A percentile compares a stretch with the other conserved stretches of the same genome.
phyloP scores from a whole-genome alignment of 768 basidiomycete species.

The Rhizopogon rudus region DNA sequence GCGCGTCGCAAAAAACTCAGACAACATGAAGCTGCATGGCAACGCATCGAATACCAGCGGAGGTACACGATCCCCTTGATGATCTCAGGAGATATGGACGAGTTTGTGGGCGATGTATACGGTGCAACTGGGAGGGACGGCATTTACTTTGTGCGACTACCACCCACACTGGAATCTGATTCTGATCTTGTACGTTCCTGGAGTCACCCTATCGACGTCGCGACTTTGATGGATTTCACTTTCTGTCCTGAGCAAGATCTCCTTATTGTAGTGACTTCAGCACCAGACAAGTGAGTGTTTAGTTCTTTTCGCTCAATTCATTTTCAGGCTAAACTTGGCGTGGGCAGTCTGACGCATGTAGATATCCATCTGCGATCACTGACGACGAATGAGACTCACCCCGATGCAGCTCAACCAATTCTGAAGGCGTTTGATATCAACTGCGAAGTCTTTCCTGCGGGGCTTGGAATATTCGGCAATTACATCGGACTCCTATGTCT shows the following conservation, averaged over 20 bases:
- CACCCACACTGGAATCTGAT: too few relatives aligned
- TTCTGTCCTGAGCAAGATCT: slow-evolving; percentile 55
- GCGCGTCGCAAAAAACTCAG: slow-evolving; percentile 33
- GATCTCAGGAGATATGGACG: slow-evolving; percentile 44
- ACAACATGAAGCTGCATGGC: slow-evolving; percentile 46
- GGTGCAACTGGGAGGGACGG: slow-evolving; percentile 38
- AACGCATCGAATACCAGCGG: slow-evolving; percentile 34
- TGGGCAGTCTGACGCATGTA: slow-evolving; percentile 32
- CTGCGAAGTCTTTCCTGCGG: slow-evolving; percentile 22
- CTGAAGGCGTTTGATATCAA: slow-evolving; percentile 11
- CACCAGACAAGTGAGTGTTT: slow-evolving; percentile 33
- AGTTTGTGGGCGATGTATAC: slow-evolving; percentile 47
- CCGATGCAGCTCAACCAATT: slow-evolving; percentile 34
- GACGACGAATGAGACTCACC: slow-evolving; percentile 46
- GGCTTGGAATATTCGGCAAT: slow-evolving; percentile 42
- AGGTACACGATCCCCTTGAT: slow-evolving; percentile 34
- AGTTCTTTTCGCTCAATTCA: background rate
- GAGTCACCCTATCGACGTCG: slow-evolving; percentile 39
- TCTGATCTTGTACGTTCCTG: slow-evolving; percentile 16
- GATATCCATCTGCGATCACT: slow-evolving; percentile 46
- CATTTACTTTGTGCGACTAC: slow-evolving; percentile 37
- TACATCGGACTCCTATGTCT: slow-evolving; percentile 47
- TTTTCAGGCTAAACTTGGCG: background rate
- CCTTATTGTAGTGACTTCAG: slow-evolving; percentile 45
- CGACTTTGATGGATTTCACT: slow-evolving; percentile 49